Base-by-base conservation (phyloP, 2,329 filamentous ascomycete genomes). In the Dothideomycetes sp. region DNA sequence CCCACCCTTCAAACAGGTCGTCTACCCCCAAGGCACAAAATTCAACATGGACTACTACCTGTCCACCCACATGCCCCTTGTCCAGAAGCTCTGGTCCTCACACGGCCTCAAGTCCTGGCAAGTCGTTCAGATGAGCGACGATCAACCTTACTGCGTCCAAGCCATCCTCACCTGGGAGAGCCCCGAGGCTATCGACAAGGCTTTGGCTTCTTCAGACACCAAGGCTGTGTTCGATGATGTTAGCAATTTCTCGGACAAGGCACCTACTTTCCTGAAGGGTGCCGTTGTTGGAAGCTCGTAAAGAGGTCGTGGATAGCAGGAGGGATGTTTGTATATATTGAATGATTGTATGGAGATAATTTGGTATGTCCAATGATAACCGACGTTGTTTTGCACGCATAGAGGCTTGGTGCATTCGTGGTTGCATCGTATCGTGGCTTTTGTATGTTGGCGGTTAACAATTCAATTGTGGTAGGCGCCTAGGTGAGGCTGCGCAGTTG, bases 1-100 rank as follows among this genome's bases (percentile, higher is more conserved):
- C 35, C 30, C n/a, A 30, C 35, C 29, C 25, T 6, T 3, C 19
- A 7, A 13, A 11, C 15, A 42, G 39, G 56, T 61, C 47, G 44
- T 59, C 50, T 61, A 62, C 51, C 56, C 57, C 13, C 45, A 56
- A 36, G 58, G 57, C 16, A 49, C 51, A 41, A 56, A 53, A 18
- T 62, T 63, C 55, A 50, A 63, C 49, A 58, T 62, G 50, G 55
- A 59, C 46, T 62, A 63, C 46, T 62, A 63, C 54, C 51, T 59
- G 42, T 46, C 45, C 32, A 56, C 54, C 11, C 59, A 63, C 53
- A 62, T 62, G 60, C 59, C 59, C 1, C 45, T 63, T 32, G 60
- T 59, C 7, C 41, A 51, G 34, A 44, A 56, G 39, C 48, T 54
- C 20, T 61, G 59, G 54, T 45, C 30, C 30, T 46, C 44, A 3